Evolutionary conservation across 495 filamentous ascomycete genomes (phyloP).

Genomic region (Penicillium verhagenii): DNA sequence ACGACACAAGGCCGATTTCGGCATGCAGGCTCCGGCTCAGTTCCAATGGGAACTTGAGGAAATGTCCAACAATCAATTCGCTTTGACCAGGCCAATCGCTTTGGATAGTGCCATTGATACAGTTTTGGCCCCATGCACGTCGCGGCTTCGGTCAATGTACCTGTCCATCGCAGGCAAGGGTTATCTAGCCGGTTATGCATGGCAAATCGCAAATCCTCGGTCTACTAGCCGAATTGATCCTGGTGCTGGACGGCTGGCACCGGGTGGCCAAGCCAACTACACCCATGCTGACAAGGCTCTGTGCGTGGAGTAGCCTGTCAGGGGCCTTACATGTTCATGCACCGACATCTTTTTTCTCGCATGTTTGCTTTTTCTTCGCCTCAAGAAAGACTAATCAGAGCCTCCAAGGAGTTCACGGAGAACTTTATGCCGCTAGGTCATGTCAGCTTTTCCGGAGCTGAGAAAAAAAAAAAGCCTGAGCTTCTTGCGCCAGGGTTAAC

Average conservation of each 20-base stretch:
- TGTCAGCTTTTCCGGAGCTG: neutral
- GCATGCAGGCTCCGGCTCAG: neutral
- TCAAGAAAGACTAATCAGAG: neutral
- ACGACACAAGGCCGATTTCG: neutral
- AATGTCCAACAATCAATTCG: neutral
- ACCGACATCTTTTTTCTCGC: no score
- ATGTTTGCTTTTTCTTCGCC: neutral
- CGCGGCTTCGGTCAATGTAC: constrained; percentile 8
- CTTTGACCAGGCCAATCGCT: constrained; percentile 5
- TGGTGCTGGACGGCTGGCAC: neutral
- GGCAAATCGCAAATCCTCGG: constrained; percentile 9
- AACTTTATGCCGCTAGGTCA: neutral
- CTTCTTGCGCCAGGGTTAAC: no score
- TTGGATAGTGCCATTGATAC: neutral
- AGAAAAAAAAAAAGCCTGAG: neutral
- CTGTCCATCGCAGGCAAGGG: constrained; percentile 11
- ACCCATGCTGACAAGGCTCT: neutral
- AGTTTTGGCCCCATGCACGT: constrained; percentile 1
- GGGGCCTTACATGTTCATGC: constrained; percentile 7
- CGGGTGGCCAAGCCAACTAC: neutral
- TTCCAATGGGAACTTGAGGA: constrained; percentile 2
- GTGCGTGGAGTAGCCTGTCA: neutral
- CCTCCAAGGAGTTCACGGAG: neutral
- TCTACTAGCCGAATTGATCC: constrained; percentile 7
- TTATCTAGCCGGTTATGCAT: constrained; percentile 16